Base-by-base conservation (phyloP, 768 basidiomycete genomes). In the Mycena haematopus region DNA sequence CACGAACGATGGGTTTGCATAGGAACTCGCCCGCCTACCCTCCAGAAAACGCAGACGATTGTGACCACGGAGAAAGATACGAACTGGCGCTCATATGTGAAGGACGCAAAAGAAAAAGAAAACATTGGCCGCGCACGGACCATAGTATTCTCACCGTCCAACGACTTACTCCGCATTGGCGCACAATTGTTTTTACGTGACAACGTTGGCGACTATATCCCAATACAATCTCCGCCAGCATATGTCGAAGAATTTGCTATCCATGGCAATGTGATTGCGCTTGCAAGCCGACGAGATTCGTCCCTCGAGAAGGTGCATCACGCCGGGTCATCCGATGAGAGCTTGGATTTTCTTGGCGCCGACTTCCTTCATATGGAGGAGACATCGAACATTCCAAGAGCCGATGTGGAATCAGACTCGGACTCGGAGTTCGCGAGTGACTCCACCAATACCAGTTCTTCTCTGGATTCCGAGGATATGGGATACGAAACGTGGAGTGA, bases 401-500 rank as follows among this genome's bases (percentile, higher is more conserved):
- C n/a, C 15, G 2, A 2, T 29, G 21, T 31, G 2, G 40, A 36
- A 14, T 31, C 29, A 31, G 29, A 25, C 15, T 29, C 8, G 44
- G 44, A 22, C 21, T 14, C 36, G 15, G 58, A 60, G 13, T 42
- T 36, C 35, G 31, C 55, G 19, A 7, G 24, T 10, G 62, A 56
- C 2, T 24, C 24, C 15, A 38, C 31, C 19, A 38, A 56, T 21
- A 57, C 57, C 14, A 60, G 56, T 13, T 58, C 56, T 8, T 29
- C 44, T 13, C n/a, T n/a, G n/a, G 67, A 66, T 22, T 49, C 51
- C 1, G 63, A 63, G 19, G 49, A 62, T 8, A 60, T 42, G 17
- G 65, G 56, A 15, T 67, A 69, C 38, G 69, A 70, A 44, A 61
- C 63, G 21, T 70, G 69, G 69, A 70, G 69, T 56, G 68, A 70